These are phyloP conservation scores for Nicotiana paniculata DNA, from an alignment of 257 asterid genomes.

Conservation along the genomic window DNA sequence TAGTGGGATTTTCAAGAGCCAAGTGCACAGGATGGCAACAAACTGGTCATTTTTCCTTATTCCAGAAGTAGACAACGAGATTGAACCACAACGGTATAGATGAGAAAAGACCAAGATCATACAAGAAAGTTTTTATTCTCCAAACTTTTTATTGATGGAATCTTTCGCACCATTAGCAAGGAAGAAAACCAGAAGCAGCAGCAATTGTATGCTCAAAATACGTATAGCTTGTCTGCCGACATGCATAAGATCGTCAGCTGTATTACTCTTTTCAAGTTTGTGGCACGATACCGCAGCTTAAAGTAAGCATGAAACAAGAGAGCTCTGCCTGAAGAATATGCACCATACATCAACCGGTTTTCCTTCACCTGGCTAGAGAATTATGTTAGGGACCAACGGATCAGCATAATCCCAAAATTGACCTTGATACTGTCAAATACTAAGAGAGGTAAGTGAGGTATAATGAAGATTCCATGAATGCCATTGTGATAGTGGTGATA, in stretches of 20 bases:
- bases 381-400: neutral
- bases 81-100: constrained; percentile 32
- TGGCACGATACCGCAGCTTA: neutral
- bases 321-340: neutral
- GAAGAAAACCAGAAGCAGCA: constrained; percentile 39
- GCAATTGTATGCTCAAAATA: neutral
- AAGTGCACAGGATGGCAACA: constrained; percentile 41
- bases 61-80: constrained; percentile 26
- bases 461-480: neutral
- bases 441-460: neutral
- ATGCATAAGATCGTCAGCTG: neutral
- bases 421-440: no score
- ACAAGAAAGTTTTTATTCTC: constrained; percentile 17
- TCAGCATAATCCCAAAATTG: no score
- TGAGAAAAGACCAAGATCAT: constrained; percentile 30
- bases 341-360: neutral
- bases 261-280: neutral
- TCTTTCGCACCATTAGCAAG: constrained; percentile 20
- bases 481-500: neutral
- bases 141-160: neutral
- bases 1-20: constrained; percentile 53
- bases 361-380: neutral
- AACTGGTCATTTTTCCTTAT: constrained; percentile 35
- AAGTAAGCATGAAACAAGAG: neutral
- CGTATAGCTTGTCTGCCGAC: neutral